phyloP scores from a whole-genome alignment of 805 yeast genomes.

The Pichia membranifaciens region DNA sequence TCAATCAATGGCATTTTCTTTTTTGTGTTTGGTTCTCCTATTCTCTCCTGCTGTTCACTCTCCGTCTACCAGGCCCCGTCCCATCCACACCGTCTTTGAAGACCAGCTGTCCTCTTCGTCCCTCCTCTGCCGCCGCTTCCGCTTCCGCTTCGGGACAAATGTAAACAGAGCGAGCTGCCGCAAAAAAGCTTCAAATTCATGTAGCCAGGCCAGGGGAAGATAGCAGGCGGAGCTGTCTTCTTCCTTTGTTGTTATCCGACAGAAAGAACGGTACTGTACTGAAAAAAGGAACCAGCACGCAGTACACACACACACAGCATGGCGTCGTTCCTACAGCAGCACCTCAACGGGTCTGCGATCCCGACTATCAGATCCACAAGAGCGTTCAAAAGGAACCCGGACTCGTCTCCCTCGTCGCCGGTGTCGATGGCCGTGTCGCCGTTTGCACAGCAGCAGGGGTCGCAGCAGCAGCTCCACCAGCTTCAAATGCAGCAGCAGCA shows the following conservation, averaged over 20 bases:
- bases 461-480: conserved; percentile 16
- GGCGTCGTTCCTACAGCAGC: conserved; percentile 27
- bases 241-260: background rate
- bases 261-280: too few relatives aligned
- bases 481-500: conserved; percentile 16
- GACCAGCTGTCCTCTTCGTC: background rate
- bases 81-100: too few relatives aligned
- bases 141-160: background rate
- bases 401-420: conserved; percentile 23
- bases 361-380: conserved; percentile 33
- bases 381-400: conserved; percentile 29
- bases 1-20: conserved; percentile 14
- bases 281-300: too few relatives aligned
- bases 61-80: too few relatives aligned
- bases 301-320: conserved; percentile 1
- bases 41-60: too few relatives aligned
- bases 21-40: background rate
- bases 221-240: background rate
- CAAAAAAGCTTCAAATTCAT: background rate
- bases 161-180: conserved; percentile 1
- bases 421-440: conserved; percentile 7
- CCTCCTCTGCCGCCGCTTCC: background rate
- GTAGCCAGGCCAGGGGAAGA: background rate
- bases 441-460: too few relatives aligned
- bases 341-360: conserved; percentile 27